Evolutionary conservation across 2,329 filamentous ascomycete species (phyloP).

Genomic region (Cytospora piceicola): DNA sequence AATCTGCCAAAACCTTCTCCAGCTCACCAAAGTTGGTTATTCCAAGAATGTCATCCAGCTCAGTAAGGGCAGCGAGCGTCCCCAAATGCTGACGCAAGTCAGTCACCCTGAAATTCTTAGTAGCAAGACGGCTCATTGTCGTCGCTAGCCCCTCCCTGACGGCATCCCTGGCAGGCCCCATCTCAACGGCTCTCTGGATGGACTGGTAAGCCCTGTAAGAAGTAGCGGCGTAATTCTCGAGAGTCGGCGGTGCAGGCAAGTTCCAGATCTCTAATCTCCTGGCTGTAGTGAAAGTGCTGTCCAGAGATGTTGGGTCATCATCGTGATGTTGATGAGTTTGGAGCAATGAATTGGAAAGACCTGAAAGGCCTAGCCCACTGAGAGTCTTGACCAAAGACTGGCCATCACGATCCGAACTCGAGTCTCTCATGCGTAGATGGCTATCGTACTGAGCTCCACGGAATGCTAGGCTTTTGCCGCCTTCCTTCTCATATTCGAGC

Average conservation of each 20-base stretch:
- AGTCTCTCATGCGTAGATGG: constrained; percentile 67
- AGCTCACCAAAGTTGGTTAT: constrained; percentile 64
- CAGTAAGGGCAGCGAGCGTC: constrained; percentile 73
- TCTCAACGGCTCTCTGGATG: constrained; percentile 68
- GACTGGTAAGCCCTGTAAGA: constrained; percentile 83
- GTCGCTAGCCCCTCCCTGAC: constrained; percentile 67
- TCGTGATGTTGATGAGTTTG: constrained; percentile 67
- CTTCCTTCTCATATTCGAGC: constrained; percentile 87
- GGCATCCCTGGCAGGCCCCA: constrained; percentile 55
- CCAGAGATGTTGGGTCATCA: constrained; percentile 61
- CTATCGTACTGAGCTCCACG: constrained; percentile 90
- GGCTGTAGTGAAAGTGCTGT: constrained; percentile 78
- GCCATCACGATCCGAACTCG: constrained; percentile 61
- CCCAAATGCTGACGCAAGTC: constrained; percentile 60
- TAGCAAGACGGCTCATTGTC: constrained; percentile 62
- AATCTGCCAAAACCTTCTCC: constrained; percentile 62
- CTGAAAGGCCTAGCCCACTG: constrained; percentile 80
- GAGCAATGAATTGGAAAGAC: constrained; percentile 79
- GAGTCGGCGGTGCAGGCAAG: constrained; percentile 70
- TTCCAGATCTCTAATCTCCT: constrained; percentile 91
- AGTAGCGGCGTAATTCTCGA: constrained; percentile 66
- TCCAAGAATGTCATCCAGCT: constrained; percentile 77
- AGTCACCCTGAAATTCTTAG: constrained; percentile 53
- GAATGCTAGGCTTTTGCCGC: constrained; percentile 84
- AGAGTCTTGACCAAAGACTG: constrained; percentile 76